Base-by-base conservation (phyloP, 2,329 filamentous ascomycete genomes). In the Claviceps citrina region DNA sequence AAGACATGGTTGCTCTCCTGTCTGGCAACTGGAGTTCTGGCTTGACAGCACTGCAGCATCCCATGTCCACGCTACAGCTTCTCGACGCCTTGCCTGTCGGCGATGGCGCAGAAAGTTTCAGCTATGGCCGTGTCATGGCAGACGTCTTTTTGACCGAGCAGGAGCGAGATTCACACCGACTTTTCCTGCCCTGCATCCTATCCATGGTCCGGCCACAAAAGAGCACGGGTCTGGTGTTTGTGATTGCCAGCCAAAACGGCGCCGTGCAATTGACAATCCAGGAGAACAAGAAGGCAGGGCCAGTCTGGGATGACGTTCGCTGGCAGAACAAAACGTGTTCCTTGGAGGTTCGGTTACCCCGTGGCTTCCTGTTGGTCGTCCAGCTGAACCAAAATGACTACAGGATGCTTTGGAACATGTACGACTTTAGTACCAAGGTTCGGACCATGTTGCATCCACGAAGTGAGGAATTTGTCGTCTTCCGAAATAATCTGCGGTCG, bases 361-460 rank as follows among this genome's bases (percentile, higher is more conserved):
- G 84, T 47, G 83, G 83, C 1, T 89, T 91, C 52, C 64, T 79
- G 43, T 61, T 93, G 31, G 73, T 72, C 16, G 63, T 91, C 15
- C 76, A 81, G 46, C 78, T 86, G 53, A 69, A 68, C 12, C 81
- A 86, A 50, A 65, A 72, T n/a, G 84, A 93, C 53, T 93, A 82
- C 62, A 74, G 78, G 45, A 77, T 73, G 46, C 61, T 93, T 9
- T 87, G 80, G 75, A 81, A 76, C 49, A 84, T 93, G 58, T 84
- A 86, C 47, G 84, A 93, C 44, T 89, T 93, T 55, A 84, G 81
- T 20, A 73, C 71, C 47, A 84, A 82, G 51, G 75, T 89, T 2
- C 80, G 86, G 52, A 68, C 70, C 20, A 82, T 76, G 38, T 66
- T 93, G 31, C 75, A 76, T 27, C 75, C 78, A 6, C 71, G 76